Percentiles rank a stretch among this genome's conserved stretches.
Conservation (phyloP, 2,329 filamentous ascomycete species). For the Cladorrhinum sp. region DNA sequence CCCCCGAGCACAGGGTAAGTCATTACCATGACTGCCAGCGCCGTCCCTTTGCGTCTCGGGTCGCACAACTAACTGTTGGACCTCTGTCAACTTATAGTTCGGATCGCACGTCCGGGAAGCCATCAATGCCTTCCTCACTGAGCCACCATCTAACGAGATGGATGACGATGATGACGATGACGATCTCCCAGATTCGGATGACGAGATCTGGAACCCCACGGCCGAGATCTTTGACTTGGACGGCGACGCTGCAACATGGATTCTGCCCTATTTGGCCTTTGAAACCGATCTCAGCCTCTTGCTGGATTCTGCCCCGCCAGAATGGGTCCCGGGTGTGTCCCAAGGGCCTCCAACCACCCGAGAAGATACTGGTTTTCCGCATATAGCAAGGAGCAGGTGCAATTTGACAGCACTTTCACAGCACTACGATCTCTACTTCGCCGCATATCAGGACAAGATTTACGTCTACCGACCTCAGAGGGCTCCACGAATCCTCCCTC, state of each 20-base stretch:
- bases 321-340: not conserved
- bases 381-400: constrained; percentile 38
- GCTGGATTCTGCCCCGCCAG: not conserved
- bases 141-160: constrained; percentile 1
- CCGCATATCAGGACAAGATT: constrained; percentile 55
- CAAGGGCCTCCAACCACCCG: not conserved
- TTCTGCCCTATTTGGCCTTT: not conserved
- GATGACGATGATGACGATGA: constrained; percentile 23
- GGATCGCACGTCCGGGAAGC: constrained; percentile 24
- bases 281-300: not conserved
- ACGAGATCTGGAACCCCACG: not conserved
- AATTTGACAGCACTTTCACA: constrained; percentile 60
- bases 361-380: constrained; percentile 25
- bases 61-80: not conserved
- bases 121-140: constrained; percentile 21
- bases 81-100: constrained; percentile 18
- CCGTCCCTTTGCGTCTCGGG: not conserved
- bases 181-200: constrained; percentile 19
- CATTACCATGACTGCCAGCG: not conserved
- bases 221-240: not conserved
- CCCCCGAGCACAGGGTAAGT: constrained; percentile 29
- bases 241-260: not conserved
- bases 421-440: constrained; percentile 59
- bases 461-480: constrained; percentile 53
- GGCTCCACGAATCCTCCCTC: constrained; percentile 48